Base-by-base conservation (phyloP, 768 basidiomycete genomes). In the Tulasnella sp. region DNA sequence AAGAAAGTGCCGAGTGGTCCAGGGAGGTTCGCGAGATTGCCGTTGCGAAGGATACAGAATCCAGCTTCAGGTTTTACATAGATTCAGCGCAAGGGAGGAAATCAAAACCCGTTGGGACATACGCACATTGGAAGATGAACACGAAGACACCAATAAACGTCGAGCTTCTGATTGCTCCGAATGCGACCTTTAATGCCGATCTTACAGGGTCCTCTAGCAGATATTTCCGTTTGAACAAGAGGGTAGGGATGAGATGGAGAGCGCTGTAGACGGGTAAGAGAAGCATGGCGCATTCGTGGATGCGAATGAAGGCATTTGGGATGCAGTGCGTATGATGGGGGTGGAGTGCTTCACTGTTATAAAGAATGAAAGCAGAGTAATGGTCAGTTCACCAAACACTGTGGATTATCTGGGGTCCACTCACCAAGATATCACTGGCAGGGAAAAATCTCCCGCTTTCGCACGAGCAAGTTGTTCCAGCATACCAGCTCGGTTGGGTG, bases 101-200 rank as follows among this genome's bases (percentile, higher is more conserved):
- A 5, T 2, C 15, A 50, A 24, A 2, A n/a, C 45, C 45, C 19
- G 7, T 27, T 48, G 15, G 15, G 34, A 38, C 15, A 7, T 38
- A 70, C 82, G 49, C 60, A 90, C 89, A 68, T 71, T 97, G 91
- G 66, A 84, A 93, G 53, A 88, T 80, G 11, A 82, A 71, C 27
- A 97, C 83, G 63, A 94, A 93, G 13, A 80, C 74, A 1, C 87
- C 88, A n/a, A 98, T 71, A 74, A 98, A 98, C 0, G 90, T 82
- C 1, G 86, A 88, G 67, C 89, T 93, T 42, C 93, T 76, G 63
- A 82, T 70, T 23, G 89, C 90, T 7, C 91, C 92, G 67, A 80
- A 70, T 0, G 77, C 73, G 0, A 86, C 82, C 60, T 77, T 79
- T 8, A 81, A 68, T 1, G 92, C 71, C 73, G 93, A 83, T 42